A percentile compares a stretch with the other conserved stretches of the same genome.
Evolutionary conservation across 352 stramenopile genomes (phyloP).

Genomic region (Phytophthora nicotianae): DNA sequence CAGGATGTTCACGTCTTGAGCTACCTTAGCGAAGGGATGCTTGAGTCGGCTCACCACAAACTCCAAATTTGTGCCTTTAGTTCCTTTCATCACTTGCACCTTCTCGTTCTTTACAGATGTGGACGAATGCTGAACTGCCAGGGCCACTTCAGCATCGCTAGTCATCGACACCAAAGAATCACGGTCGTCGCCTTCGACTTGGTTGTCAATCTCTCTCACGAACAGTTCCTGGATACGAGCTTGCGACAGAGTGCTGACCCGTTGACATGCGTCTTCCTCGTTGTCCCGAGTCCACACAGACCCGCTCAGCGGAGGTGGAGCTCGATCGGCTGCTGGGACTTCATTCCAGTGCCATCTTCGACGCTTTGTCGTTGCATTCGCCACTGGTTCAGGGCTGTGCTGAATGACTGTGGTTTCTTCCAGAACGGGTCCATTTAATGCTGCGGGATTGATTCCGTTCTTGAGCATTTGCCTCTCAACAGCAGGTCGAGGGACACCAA

Average conservation of each 20-base stretch:
- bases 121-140: not conserved
- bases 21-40: conserved; percentile 21
- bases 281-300: conserved; percentile 25
- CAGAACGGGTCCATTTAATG: conserved; percentile 13
- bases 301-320: conserved; percentile 11
- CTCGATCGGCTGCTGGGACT: conserved; percentile 21
- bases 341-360: conserved; percentile 33
- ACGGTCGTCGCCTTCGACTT: not conserved
- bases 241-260: conserved; percentile 13
- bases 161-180: conserved; percentile 6
- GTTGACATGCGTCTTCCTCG: conserved; percentile 15
- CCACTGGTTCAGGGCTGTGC: not conserved
- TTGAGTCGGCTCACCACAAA: conserved; percentile 27
- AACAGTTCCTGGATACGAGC: conserved; percentile 20
- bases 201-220: conserved; percentile 5
- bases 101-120: conserved; percentile 9
- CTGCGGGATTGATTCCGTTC: conserved; percentile 25
- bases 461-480: conserved; percentile 33
- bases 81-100: conserved; percentile 26
- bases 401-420: not conserved
- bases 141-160: not conserved
- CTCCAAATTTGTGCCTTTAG: conserved; percentile 34
- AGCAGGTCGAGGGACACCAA: conserved; percentile 27
- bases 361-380: conserved; percentile 8
- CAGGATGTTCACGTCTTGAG: conserved; percentile 32